Evolutionary conservation across 2,329 filamentous ascomycete species (phyloP), one percentile per base, ranked within the genome.

Genomic region (Dryadomyces sulphureus): DNA sequence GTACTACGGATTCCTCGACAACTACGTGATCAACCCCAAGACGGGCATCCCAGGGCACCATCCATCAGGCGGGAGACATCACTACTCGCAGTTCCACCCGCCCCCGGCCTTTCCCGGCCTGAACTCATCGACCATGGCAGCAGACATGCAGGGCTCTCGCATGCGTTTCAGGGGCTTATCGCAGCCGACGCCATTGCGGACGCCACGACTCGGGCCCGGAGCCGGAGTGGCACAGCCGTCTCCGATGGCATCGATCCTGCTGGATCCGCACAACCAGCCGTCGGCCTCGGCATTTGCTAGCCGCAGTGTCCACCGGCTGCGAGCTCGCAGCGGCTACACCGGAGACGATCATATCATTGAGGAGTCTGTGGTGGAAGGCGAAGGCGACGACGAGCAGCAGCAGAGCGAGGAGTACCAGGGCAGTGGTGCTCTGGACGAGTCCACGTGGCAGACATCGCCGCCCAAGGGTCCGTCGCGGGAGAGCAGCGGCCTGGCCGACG

Each of bases 1-100:
- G 0, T 92, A 95, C 59, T 89, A 92, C 56, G 88, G 89, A 2
- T 98, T 98, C 60, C 69, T 95, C 49, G 88, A 95, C 58, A 89
- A 94, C 54, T 98, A 98, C 56, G 77, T 81, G 14, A 76, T 80
- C 42, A 85, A 86, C 55, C 78, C 80, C 4, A 81, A 79, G 59
- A 77, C 75, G 7, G 79, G 78, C 2, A 72, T 80, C 19, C 74
- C 75, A 7, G 75, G 77, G 19, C 70, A 77, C 45, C 63, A 79
- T 32, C 73, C 74, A 14, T 73, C 72, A 3, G 70, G 63, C 45
- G 72, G 68, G 49, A 69, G 70, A 47, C 71, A 73, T 38, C 88
- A 90, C 58, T 77, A 88, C 48, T 81, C 81, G 21, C 71, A 73
- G 38, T 89, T 90, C 59, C 77, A 89, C 49, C 83, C 81, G 21